Percentiles rank a stretch among this genome's conserved stretches.
Conservation (phyloP, 305 asterid genomes). For the Lippia alba region DNA sequence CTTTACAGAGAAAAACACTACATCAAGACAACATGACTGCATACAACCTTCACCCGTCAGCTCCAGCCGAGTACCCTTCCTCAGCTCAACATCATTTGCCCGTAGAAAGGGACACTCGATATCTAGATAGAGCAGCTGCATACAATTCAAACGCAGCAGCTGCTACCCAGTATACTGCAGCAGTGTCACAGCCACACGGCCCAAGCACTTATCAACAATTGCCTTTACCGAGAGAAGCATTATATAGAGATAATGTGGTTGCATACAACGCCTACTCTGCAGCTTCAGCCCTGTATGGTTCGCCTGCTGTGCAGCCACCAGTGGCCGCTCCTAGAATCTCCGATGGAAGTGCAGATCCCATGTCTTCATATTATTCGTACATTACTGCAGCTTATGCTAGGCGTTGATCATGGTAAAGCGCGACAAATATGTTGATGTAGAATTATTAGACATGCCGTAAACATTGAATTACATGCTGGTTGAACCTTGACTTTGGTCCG, state of each 20-base stretch:
- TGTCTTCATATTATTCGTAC: slow-evolving; percentile 19
- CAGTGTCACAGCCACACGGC: slow-evolving; percentile 37
- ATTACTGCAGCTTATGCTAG: slow-evolving; percentile 18
- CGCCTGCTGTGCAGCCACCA: slow-evolving; percentile 37
- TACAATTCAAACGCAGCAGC: slow-evolving; percentile 6
- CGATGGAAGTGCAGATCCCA: slow-evolving; percentile 31
- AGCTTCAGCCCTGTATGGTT: too few species aligned
- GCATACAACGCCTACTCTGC: slow-evolving; percentile 7
- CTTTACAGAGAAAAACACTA: slow-evolving; percentile 33
- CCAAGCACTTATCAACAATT: slow-evolving; percentile 14
- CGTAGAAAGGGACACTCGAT: slow-evolving; percentile 29
- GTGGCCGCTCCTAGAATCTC: slow-evolving; percentile 26
- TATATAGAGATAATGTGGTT: slow-evolving; percentile 7
- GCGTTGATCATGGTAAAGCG: slow-evolving; percentile 14
- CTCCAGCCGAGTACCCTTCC: slow-evolving; percentile 45
- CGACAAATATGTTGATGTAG: not conserved
- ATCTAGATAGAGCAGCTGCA: slow-evolving; percentile 25
- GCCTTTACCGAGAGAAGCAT: not conserved
- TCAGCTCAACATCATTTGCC: slow-evolving; percentile 34
- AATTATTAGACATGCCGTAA: not conserved
- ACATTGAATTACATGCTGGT: not conserved
- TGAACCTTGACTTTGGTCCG: too few species aligned
- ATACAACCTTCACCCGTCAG: slow-evolving; percentile 26
- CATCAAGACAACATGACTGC: slow-evolving; percentile 35
- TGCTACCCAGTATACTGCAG: slow-evolving; percentile 26